Evolutionary conservation across 495 filamentous ascomycete species (phyloP), one percentile per base, ranked within the genome.

Genomic region (Penicillium canescens): DNA sequence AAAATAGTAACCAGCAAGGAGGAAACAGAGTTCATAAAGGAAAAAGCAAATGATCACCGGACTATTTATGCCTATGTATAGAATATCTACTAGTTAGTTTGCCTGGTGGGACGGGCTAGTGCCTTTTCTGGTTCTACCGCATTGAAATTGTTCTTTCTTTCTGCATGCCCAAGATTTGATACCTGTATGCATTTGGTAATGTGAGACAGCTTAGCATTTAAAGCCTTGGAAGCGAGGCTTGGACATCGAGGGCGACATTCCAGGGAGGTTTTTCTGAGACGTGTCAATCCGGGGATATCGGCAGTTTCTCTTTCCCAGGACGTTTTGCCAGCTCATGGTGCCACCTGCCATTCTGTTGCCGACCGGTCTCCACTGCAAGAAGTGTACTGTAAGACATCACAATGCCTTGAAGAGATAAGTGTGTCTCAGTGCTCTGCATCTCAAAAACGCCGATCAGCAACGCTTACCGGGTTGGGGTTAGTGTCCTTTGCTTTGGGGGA

Each of bases 251-350:
- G 9, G 28, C 7, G 28, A 31, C 28, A 31, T 31, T 31, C 28
- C 28, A 31, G 28, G 28, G 28, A 31, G 28, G 28, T 10, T 31
- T 31, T 7, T 10, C 28, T 38, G 28, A 24, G 55, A 62, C 37
- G 42, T 52, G 59, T 57, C 56, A 39, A 60, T 65, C 62, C 44
- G 50, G 59, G 56, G 53, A 60, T 36, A 40, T 58, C 31, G 23
- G 16, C 34, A 39, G 16, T 24, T 14, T 11, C 8, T 21, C 13
- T 14, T 28, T 36, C 16, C 10, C 36, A 21, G 12, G 34, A 31
- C 21, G 42, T 38, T 39, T 46, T 24, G 20, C 16, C 14, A 18
- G 36, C 10, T 18, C 16, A 49, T 6, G 26, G 34, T 43, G 33
- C 33, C 28, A 42, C 7, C 43, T 35, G 36, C 35, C 52, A 52